Evolutionary conservation across 192 early-diverging fungal genomes (phyloP).

Genomic region (Rhizophagus clarus): DNA sequence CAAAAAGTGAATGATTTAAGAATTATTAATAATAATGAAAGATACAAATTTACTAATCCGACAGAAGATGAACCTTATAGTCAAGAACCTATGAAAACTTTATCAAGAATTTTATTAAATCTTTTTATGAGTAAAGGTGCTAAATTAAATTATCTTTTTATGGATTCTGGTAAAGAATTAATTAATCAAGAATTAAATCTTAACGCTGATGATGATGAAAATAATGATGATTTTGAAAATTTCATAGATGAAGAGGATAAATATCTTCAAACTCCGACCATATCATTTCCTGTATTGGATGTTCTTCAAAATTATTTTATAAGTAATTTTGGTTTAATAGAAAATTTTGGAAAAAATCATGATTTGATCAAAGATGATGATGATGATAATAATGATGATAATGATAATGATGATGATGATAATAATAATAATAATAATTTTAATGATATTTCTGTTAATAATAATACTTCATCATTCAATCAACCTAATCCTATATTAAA

Average conservation of each 20-base stretch:
- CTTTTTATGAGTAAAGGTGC: constrained; percentile 3
- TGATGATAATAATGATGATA: neutral
- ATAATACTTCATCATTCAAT: too few relatives aligned
- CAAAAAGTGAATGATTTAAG: neutral
- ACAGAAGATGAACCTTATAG: neutral
- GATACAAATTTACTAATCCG: neutral
- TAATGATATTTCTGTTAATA: too few relatives aligned
- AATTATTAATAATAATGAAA: neutral
- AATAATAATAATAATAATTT: neutral
- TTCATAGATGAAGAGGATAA: neutral
- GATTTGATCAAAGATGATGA: neutral
- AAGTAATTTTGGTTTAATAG: too few relatives aligned
- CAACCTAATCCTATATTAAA: neutral
- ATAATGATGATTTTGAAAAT: neutral
- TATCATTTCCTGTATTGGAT: neutral
- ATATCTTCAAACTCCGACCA: neutral
- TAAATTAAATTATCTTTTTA: constrained; percentile 1
- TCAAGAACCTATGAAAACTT: constrained; percentile 8
- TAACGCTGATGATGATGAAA: neutral
- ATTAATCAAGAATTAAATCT: neutral
- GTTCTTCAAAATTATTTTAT: neutral
- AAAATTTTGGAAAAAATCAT: neutral
- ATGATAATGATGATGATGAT: neutral
- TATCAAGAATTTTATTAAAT: constrained; percentile 18
- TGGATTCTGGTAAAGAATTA: neutral